Conservation (phyloP, 106 monocot species). For the Dioscorea dumetorum region DNA sequence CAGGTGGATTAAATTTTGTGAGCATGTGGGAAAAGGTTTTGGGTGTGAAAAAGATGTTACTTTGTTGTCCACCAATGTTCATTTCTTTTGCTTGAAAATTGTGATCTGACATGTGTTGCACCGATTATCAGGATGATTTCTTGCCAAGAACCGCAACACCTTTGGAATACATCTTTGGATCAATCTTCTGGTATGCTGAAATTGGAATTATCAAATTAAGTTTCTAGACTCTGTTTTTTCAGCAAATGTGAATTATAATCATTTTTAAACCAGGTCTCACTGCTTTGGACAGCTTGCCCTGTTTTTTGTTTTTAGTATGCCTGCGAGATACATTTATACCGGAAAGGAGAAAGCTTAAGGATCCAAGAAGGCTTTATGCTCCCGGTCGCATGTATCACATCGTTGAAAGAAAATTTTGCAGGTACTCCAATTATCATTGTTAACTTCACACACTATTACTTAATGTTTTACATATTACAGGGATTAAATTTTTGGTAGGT, state of each 20-base stretch:
- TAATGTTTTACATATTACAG: too few relatives aligned
- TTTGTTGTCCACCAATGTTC: too few relatives aligned
- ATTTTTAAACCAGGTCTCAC: constrained; percentile 27
- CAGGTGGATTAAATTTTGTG: too few relatives aligned
- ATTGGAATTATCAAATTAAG: neutral
- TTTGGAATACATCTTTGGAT: constrained; percentile 84
- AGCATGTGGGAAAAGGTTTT: too few relatives aligned
- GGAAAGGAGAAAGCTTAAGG: constrained; percentile 74
- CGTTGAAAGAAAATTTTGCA: constrained; percentile 92
- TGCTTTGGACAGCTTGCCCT: constrained; percentile 86
- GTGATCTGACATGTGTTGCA: too few relatives aligned
- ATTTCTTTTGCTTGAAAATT: too few relatives aligned
- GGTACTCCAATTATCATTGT: constrained; percentile 21
- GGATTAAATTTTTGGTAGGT: too few relatives aligned
- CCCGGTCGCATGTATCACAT: constrained; percentile 95
- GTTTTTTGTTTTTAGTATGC: constrained; percentile 76
- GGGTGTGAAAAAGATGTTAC: too few relatives aligned
- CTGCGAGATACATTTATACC: constrained; percentile 95
- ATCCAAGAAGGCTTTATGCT: constrained; percentile 91
- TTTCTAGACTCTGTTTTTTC: neutral
- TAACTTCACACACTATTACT: neutral
- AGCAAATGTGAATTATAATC: neutral
- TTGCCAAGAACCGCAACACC: constrained; percentile 90
- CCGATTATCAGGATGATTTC: constrained; percentile 78
- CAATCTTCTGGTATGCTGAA: constrained; percentile 70